Base-by-base conservation (phyloP, 2,329 filamentous ascomycete genomes). In the Falciphora oryzae region DNA sequence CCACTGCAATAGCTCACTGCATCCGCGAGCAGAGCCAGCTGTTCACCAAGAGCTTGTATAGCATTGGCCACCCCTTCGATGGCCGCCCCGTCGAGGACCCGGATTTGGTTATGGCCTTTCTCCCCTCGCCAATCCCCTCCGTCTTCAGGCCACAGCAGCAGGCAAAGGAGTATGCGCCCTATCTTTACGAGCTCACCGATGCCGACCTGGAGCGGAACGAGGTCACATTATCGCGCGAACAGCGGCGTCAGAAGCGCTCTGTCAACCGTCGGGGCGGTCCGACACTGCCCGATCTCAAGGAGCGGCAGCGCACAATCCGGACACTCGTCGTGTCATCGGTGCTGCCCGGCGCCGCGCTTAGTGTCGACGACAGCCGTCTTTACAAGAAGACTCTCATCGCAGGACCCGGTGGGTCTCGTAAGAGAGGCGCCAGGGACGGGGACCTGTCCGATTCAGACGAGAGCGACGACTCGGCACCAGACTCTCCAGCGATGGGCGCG, bases 21-120 rank as follows among this genome's bases (percentile, higher is more conserved):
- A 99, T 99, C 72, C 90, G 95, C 67, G 95, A 99, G 76, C 95
- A 99, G 77, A 88, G 89, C 57, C 95, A 99, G 74, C 85, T 98
- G 35, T 99, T 97, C 75, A 96, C 93, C 7, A 90, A 92, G 74
- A 96, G 93, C 72, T 80, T 99, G 66, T 98, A 97, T 77, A 92
- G 95, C 71, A 87, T 96, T 63, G 93, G 93, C 2, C 93, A 99
- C 78, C 89, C 93, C 31, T 99, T 99, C 72, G 95, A 99, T 74
- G 95, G 95, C 62, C 86, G 95, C 50, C 93, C 93, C 2, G 85
- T 98, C 28, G 95, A 98, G 70, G 95, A 99, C 73, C 87, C 92
- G 7, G 95, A 99, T 73, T 84, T 99, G 31, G 87, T 92, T 65
- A 83, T 90, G 64, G 89, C 92, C 64, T 96, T 99, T 77, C 81